Conservation (phyloP, 2,329 filamentous ascomycete genomes). For the Claviceps fusiformis region DNA sequence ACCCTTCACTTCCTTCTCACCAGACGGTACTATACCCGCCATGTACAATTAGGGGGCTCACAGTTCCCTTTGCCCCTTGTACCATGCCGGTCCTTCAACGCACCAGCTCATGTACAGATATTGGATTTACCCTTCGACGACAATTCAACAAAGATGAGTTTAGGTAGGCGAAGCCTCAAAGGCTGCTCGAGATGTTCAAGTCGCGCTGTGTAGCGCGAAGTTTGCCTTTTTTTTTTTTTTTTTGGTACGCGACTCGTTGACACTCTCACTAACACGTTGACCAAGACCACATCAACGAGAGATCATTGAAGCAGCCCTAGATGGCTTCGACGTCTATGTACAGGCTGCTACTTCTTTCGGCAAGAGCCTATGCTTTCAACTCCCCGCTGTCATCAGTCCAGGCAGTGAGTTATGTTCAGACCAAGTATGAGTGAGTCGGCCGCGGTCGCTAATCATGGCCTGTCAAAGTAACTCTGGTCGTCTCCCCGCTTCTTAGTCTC, state of each 20-base stretch:
- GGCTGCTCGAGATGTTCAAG: neutral
- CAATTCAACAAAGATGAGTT: slow-evolving; percentile 66
- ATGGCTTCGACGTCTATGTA: slow-evolving; percentile 81
- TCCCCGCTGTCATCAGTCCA: slow-evolving; percentile 75
- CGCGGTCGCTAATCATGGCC: slow-evolving; percentile 4
- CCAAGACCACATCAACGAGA: slow-evolving; percentile 74
- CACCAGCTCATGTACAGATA: slow-evolving; percentile 42
- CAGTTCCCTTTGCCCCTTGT: slow-evolving; percentile 1
- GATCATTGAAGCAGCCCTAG: slow-evolving; percentile 69
- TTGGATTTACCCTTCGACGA: slow-evolving; percentile 59
- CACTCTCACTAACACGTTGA: neutral
- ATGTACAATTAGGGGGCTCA: neutral
- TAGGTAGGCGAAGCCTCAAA: slow-evolving; percentile 33
- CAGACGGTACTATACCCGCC: neutral
- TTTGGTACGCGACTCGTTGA: neutral
- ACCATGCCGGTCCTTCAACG: slow-evolving; percentile 29
- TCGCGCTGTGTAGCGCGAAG: neutral
- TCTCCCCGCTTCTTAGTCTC: slow-evolving; percentile 76
- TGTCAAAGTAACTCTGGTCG: slow-evolving; percentile 64
- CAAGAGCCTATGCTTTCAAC: slow-evolving; percentile 85
- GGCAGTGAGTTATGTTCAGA: slow-evolving; percentile 49
- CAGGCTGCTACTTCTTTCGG: slow-evolving; percentile 87
- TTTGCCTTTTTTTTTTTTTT: too few relatives aligned
- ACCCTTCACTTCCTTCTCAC: neutral
- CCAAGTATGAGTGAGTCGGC: neutral